Conservation (phyloP, 768 basidiomycete genomes). For the Cystofilobasidium ferigula region DNA sequence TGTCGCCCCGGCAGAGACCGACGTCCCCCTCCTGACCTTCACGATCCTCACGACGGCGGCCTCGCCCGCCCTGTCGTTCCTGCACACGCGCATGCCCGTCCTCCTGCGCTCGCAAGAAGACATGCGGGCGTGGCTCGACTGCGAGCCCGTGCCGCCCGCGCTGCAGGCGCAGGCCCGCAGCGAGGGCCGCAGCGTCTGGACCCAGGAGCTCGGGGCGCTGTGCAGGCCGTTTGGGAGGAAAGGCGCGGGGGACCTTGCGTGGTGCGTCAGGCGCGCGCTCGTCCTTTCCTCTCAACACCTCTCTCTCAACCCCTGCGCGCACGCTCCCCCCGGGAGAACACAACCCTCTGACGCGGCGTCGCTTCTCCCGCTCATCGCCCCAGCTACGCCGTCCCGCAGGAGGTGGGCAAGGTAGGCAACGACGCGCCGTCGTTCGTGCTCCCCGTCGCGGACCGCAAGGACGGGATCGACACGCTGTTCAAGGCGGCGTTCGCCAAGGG, state of each 20-base stretch:
- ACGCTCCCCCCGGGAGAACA: too few relatives aligned
- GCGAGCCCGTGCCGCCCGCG: slow-evolving; percentile 8
- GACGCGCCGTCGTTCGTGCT: slow-evolving; percentile 73
- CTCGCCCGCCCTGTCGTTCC: slow-evolving; percentile 59
- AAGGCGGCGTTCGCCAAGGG: slow-evolving; percentile 32
- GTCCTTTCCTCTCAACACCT: background rate
- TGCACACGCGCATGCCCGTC: slow-evolving; percentile 76
- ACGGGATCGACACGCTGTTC: slow-evolving; percentile 52
- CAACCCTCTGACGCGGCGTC: too few relatives aligned
- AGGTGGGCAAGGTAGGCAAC: slow-evolving; percentile 79
- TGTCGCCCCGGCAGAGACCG: background rate
- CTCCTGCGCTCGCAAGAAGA: slow-evolving; percentile 57
- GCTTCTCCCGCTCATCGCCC: background rate
- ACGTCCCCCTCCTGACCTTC: slow-evolving; percentile 52
- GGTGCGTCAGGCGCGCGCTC: slow-evolving; percentile 44
- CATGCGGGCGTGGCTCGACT: slow-evolving; percentile 64
- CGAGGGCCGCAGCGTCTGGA: slow-evolving; percentile 44
- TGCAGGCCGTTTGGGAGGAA: slow-evolving; percentile 47
- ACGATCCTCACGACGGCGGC: slow-evolving; percentile 79
- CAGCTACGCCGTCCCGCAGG: slow-evolving; percentile 78
- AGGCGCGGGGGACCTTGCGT: slow-evolving; percentile 55
- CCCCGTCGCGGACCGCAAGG: slow-evolving; percentile 64
- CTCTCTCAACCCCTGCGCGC: too few relatives aligned
- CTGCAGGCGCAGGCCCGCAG: background rate
- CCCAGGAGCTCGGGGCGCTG: slow-evolving; percentile 48